Evolutionary conservation across 1,284 basidiomycete genomes (phyloP).

Genomic region (Moesziomyces antarcticus): DNA sequence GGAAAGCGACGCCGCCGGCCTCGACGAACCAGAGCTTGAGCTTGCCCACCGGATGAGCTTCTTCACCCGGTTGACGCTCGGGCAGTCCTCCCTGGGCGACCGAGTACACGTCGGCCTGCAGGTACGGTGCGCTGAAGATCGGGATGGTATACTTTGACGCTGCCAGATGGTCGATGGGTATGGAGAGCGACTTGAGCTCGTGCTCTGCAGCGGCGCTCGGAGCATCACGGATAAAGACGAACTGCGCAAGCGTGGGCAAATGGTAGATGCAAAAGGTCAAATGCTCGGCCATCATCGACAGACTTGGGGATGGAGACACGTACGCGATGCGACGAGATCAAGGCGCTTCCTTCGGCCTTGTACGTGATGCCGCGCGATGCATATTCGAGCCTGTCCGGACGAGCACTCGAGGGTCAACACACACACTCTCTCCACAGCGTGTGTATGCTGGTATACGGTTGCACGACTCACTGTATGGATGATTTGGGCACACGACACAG

Average conservation of each 20-base stretch:
- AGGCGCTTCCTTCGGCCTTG: conserved; percentile 47
- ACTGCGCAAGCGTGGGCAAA: conserved; percentile 8
- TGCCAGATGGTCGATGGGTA: conserved; percentile 50
- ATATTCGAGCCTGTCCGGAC: conserved; percentile 25
- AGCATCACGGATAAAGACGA: conserved; percentile 52
- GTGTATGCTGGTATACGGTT: neutral
- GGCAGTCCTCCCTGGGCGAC: conserved; percentile 55
- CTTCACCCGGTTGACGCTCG: conserved; percentile 31
- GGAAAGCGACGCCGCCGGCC: conserved; percentile 50
- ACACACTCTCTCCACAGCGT: neutral
- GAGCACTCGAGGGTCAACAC: neutral
- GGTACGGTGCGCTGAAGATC: conserved; percentile 55
- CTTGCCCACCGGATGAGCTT: conserved; percentile 39
- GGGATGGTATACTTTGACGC: conserved; percentile 53
- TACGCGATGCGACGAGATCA: conserved; percentile 53
- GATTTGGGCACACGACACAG: conserved; percentile 28
- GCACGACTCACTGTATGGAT: conserved; percentile 39
- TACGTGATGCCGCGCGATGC: conserved; percentile 23
- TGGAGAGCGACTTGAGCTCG: conserved; percentile 41
- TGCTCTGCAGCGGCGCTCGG: conserved; percentile 12
- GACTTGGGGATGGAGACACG: too few relatives aligned
- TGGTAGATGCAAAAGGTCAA: neutral
- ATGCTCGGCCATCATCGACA: too few relatives aligned
- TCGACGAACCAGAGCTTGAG: conserved; percentile 58
- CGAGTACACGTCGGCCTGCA: conserved; percentile 53